Percentiles rank a stretch among this genome's conserved stretches.
phyloP scores from a whole-genome alignment of 23 red algal genomes.

The Gracilaria vermiculophylla region DNA sequence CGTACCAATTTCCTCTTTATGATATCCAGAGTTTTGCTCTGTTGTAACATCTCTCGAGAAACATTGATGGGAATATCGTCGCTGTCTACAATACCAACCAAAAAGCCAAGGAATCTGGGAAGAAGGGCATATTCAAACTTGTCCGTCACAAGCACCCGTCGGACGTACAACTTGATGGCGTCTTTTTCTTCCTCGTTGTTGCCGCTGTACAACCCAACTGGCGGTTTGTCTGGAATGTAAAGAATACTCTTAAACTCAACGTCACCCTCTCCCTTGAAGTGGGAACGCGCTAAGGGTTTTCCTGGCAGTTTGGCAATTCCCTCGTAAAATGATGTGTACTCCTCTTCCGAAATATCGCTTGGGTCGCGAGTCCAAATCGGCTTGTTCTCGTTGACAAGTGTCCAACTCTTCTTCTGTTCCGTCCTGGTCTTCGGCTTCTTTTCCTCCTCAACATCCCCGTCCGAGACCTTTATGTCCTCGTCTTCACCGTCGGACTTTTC shows the following conservation, averaged over 20 bases:
- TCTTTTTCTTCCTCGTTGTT: conserved; percentile 71
- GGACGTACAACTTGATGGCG: conserved; percentile 82
- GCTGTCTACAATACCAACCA: conserved; percentile 88
- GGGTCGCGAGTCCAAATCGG: conserved; percentile 89
- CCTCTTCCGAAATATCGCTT: conserved; percentile 68
- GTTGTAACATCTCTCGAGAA: conserved; percentile 85
- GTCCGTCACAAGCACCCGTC: conserved; percentile 87
- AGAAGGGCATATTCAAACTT: conserved; percentile 79
- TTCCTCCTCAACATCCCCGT: conserved; percentile 48
- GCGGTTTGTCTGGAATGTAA: conserved; percentile 82
- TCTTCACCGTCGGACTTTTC: conserved; percentile 22
- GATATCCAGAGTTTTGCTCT: conserved; percentile 73
- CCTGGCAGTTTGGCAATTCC: conserved; percentile 54
- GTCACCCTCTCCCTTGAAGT: conserved; percentile 95
- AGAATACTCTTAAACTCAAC: conserved; percentile 87
- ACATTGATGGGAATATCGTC: conserved; percentile 98
- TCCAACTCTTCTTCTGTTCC: conserved; percentile 58
- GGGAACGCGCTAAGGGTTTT: conserved; percentile 61
- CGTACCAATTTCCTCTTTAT: conserved; percentile 88
- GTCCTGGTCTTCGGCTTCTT: conserved; percentile 58
- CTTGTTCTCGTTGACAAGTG: conserved; percentile 77
- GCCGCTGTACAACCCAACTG: conserved; percentile 70
- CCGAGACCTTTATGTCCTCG: conserved; percentile 75
- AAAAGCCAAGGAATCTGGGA: conserved; percentile 77
- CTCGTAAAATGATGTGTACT: conserved; percentile 81